Evolutionary conservation across 257 asterid species (phyloP).

Genomic region (Cruciata laevipes): DNA sequence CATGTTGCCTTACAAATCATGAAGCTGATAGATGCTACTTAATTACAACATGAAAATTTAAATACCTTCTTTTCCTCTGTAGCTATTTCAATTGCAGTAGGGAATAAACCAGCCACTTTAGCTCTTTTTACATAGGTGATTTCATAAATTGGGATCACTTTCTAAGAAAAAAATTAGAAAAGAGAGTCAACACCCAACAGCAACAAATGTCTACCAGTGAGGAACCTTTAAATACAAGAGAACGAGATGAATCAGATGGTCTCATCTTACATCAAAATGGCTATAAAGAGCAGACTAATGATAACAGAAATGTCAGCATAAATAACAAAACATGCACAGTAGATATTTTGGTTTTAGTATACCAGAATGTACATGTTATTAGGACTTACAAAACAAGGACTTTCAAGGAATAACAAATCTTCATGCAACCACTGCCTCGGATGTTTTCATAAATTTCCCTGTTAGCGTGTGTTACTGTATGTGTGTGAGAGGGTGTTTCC

Average conservation of each 20-base stretch:
- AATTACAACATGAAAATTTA: neutral
- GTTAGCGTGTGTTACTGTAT: too few species aligned
- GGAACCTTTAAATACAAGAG: neutral
- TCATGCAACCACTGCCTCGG: neutral
- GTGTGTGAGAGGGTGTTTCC: neutral
- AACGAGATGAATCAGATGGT: neutral
- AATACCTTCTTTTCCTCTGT: slow-evolving; percentile 85
- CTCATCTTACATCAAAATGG: neutral
- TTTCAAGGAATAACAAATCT: neutral
- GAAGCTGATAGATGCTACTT: slow-evolving; percentile 3
- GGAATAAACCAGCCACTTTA: slow-evolving; percentile 84
- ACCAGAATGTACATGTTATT: neutral
- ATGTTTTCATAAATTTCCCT: neutral
- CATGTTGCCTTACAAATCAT: neutral
- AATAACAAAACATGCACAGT: neutral
- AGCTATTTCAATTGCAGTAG: slow-evolving; percentile 86
- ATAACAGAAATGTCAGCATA: neutral
- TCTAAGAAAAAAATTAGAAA: slow-evolving; percentile 32
- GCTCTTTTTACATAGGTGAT: slow-evolving; percentile 82
- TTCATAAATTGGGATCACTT: slow-evolving; percentile 69
- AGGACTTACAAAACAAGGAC: neutral
- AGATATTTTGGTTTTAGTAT: neutral
- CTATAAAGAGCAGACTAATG: neutral
- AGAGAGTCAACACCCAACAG: slow-evolving; percentile 6
- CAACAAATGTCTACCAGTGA: neutral